phyloP scores from a whole-genome alignment of 2,329 filamentous ascomycete genomes.

The Fusarium poae region DNA sequence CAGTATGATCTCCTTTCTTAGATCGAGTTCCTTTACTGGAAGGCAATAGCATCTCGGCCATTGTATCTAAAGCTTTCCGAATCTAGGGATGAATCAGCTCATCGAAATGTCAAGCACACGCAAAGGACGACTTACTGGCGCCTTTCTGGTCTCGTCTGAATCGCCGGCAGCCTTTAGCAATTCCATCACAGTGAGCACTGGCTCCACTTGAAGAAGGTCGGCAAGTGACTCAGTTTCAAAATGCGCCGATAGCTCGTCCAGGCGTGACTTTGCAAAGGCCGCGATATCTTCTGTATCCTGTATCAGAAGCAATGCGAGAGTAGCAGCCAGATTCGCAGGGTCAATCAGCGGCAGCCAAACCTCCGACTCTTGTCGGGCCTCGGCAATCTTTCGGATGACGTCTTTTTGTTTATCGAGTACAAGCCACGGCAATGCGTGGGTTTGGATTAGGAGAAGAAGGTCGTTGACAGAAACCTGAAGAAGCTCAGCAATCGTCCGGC shows the following conservation, averaged over 20 bases:
- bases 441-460: slow-evolving; percentile 81
- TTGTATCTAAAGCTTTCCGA: slow-evolving; percentile 61
- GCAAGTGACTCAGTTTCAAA: slow-evolving; percentile 76
- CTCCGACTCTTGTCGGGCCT: slow-evolving; percentile 78
- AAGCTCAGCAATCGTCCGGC: slow-evolving; percentile 82
- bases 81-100: slow-evolving; percentile 57
- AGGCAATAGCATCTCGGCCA: slow-evolving; percentile 59
- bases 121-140: slow-evolving; percentile 63
- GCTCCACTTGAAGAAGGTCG: slow-evolving; percentile 79
- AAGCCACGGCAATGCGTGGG: slow-evolving; percentile 86
- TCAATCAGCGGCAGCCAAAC: slow-evolving; percentile 69
- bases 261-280: slow-evolving; percentile 73
- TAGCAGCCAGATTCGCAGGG: slow-evolving; percentile 67
- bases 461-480: slow-evolving; percentile 80
- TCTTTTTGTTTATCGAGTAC: slow-evolving; percentile 83
- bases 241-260: slow-evolving; percentile 76
- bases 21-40: slow-evolving; percentile 59
- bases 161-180: slow-evolving; percentile 85
- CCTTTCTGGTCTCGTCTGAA: slow-evolving; percentile 67
- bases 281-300: slow-evolving; percentile 71
- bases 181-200: slow-evolving; percentile 81
- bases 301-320: slow-evolving; percentile 70
- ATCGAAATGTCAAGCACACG: background rate
- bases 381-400: slow-evolving; percentile 83
- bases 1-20: slow-evolving; percentile 70